These are phyloP conservation scores for Rhizopus stolonifer DNA, from an alignment of 371 early-diverging fungal genomes.

Conservation along the genomic window DNA sequence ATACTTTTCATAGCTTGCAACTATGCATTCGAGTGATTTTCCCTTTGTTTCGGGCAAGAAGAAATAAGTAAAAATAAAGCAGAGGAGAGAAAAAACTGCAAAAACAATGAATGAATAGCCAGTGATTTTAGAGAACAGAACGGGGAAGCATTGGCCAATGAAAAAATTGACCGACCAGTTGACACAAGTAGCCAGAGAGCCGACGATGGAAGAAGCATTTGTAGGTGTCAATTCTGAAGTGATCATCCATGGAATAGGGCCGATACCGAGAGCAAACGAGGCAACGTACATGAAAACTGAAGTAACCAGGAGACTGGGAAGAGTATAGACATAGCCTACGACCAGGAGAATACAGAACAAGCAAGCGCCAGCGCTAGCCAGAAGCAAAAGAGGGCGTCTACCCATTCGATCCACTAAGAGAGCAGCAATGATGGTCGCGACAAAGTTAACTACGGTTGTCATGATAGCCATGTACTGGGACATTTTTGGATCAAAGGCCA, in stretches of 20 bases:
- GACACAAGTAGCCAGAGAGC: slow-evolving; percentile 52
- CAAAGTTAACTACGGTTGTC: slow-evolving; percentile 63
- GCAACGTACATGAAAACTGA: slow-evolving; percentile 78
- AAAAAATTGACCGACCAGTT: slow-evolving; percentile 58
- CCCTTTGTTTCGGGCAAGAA: slow-evolving; percentile 84
- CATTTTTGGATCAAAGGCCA: slow-evolving; percentile 41
- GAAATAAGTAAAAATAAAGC: slow-evolving; percentile 31
- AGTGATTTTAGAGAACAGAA: slow-evolving; percentile 15
- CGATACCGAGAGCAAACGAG: slow-evolving; percentile 82
- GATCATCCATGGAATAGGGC: slow-evolving; percentile 82
- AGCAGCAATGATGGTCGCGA: slow-evolving; percentile 53
- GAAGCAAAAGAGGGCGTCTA: slow-evolving; percentile 69
- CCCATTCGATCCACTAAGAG: slow-evolving; percentile 73
- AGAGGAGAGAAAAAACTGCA: slow-evolving; percentile 23
- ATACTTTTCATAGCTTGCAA: slow-evolving; percentile 13
- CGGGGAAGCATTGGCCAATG: slow-evolving; percentile 25
- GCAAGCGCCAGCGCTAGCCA: slow-evolving; percentile 59
- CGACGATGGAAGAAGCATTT: slow-evolving; percentile 58
- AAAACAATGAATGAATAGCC: slow-evolving; percentile 28
- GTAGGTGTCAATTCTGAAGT: slow-evolving; percentile 72
- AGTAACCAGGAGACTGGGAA: slow-evolving; percentile 56
- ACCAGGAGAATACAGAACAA: slow-evolving; percentile 58
- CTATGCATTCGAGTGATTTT: slow-evolving; percentile 62
- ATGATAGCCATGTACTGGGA: slow-evolving; percentile 62
- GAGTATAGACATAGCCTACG: slow-evolving; percentile 46